Conservation (phyloP, 805 yeast genomes). For the Blastobotrys chiropterorum region DNA sequence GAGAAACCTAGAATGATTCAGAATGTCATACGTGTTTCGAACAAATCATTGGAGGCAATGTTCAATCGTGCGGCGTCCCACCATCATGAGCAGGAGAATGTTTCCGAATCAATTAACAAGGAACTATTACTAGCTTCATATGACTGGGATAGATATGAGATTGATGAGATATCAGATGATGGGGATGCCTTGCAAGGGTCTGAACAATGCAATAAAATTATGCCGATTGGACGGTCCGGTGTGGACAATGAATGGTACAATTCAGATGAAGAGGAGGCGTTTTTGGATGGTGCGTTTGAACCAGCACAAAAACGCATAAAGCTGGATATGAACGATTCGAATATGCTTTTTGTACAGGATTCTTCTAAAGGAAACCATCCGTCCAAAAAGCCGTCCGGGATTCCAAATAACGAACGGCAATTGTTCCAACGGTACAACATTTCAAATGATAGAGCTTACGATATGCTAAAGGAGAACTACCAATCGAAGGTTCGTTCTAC, state of each 20-base stretch:
- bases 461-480: conserved; percentile 72
- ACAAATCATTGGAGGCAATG: background rate
- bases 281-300: conserved; percentile 61
- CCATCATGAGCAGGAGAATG: background rate
- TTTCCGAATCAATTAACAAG: conserved; percentile 13
- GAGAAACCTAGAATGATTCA: background rate
- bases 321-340: conserved; percentile 84
- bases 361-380: conserved; percentile 2
- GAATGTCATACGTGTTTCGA: conserved; percentile 2
- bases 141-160: conserved; percentile 64
- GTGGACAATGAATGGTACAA: conserved; percentile 16
- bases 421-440: conserved; percentile 64
- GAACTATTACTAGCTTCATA: conserved; percentile 54
- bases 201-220: background rate
- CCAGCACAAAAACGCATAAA: conserved; percentile 27
- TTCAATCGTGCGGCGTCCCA: background rate
- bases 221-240: background rate
- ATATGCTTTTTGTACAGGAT: conserved; percentile 58
- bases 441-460: conserved; percentile 86
- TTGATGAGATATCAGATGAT: conserved; percentile 1
- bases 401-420: conserved; percentile 50
- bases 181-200: background rate
- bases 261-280: conserved; percentile 47
- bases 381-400: conserved; percentile 14
- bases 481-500: conserved; percentile 90